Evolutionary conservation across 331 rosid species (phyloP).

Genomic region (Quercus tomentella): DNA sequence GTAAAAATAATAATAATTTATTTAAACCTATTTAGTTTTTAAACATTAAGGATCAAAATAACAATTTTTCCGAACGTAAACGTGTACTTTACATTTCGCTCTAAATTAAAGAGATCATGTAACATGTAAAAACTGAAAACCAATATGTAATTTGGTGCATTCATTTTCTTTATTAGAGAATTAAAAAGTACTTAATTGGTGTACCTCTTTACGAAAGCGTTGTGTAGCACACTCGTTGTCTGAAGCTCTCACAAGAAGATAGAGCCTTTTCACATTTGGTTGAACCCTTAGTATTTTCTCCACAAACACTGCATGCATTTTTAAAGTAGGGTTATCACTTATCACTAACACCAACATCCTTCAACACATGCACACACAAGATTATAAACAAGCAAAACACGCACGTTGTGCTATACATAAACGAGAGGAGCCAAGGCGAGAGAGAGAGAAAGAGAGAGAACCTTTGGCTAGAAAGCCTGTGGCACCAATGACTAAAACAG

Average conservation of each 20-base stretch:
- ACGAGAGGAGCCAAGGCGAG: too few relatives aligned
- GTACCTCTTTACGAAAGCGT: neutral
- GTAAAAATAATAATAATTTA: neutral
- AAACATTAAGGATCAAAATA: too few relatives aligned
- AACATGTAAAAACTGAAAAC: neutral
- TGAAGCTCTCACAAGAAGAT: neutral
- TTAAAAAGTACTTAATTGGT: neutral
- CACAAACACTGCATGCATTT: neutral
- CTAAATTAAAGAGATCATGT: neutral
- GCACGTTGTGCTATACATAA: too few relatives aligned
- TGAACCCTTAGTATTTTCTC: neutral
- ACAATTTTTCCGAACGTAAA: too few relatives aligned
- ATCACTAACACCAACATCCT: too few relatives aligned
- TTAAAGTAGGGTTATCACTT: neutral
- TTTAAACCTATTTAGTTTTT: too few relatives aligned
- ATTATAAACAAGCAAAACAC: too few relatives aligned
- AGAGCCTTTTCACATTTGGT: neutral
- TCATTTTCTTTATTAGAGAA: neutral
- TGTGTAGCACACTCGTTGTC: neutral
- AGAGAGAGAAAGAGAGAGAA: neutral
- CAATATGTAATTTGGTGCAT: neutral
- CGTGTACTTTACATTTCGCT: too few relatives aligned
- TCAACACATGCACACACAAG: too few relatives aligned
- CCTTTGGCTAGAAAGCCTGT: slow-evolving; percentile 25
- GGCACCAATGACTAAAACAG: slow-evolving; percentile 16